Evolutionary conservation across 2,329 filamentous ascomycete species (phyloP), one percentile per base, ranked within the genome.

Genomic region (Colletotrichum phormii): DNA sequence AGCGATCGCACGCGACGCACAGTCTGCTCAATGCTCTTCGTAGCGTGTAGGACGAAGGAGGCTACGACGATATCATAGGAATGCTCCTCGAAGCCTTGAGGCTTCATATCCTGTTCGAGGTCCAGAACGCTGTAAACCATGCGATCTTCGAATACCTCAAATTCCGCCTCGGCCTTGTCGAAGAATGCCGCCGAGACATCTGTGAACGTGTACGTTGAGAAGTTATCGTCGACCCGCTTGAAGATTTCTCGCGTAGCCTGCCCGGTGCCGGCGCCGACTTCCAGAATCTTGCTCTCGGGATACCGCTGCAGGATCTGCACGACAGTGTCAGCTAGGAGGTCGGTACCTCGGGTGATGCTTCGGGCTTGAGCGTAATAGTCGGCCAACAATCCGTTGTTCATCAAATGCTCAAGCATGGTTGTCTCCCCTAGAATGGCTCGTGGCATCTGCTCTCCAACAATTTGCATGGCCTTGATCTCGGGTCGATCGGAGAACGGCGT

Each of bases 191-290:
- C 35, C 7, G 74, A 75, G 33, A 78, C 66, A 54, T 79, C 78
- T 5, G 78, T 78, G 62, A 75, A 79, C 2, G 69, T 75, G 66
- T 79, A 78, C 12, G 55, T 29, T 13, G 35, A 49, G 55, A 49
- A 49, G 4, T 22, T 49, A 12, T 49, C 18, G 18, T 49, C 42
- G 15, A 49, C 42, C 18, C 42, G 31, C 59, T 67, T 63, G 58
- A 76, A 33, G 49, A 75, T 35, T 3, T 58, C 46, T 13, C 54
- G 62, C 37, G 54, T 70, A 24, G 22, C 66, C n/a, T 80, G 81
- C 1, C 84, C 86, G 2, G 83, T 86, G 0, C 86, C 86, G 9
- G 83, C 85, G 35, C 85, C 84, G 46, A 33, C 46, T 31, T 53
- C 46, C 15, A 29, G 5, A 42, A 54, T 67, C 8, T 62, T 54